phyloP scores from a whole-genome alignment of 2,329 filamentous ascomycete genomes.

The Apiospora phragmitis region DNA sequence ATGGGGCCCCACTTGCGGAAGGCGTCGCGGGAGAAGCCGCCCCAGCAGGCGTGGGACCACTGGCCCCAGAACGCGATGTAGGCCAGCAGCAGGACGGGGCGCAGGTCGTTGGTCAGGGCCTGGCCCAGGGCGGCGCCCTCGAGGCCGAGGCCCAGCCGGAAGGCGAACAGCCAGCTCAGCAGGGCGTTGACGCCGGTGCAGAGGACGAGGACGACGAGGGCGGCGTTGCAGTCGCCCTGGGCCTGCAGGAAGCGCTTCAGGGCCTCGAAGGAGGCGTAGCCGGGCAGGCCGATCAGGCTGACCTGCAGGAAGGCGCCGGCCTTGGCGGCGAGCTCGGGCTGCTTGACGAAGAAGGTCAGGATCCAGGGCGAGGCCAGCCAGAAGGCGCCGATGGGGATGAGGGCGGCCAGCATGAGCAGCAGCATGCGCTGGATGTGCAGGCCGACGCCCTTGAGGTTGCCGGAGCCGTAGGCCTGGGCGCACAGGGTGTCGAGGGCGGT shows the following conservation, averaged over 20 bases:
- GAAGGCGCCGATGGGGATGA: constrained; percentile 47
- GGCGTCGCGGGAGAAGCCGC: constrained; percentile 38
- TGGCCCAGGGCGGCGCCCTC: constrained; percentile 51
- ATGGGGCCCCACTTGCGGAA: constrained; percentile 41
- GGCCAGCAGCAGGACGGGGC: constrained; percentile 45
- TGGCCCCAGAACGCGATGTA: constrained; percentile 46
- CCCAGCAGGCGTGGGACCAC: constrained; percentile 44
- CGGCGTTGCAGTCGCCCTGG: constrained; percentile 53
- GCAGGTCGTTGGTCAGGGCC: constrained; percentile 49
- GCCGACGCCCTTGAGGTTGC: constrained; percentile 47
- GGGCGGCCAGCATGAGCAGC: constrained; percentile 46
- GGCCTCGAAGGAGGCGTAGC: constrained; percentile 55
- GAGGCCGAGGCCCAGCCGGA: constrained; percentile 44
- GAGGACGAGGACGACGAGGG: constrained; percentile 46
- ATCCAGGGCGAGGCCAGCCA: constrained; percentile 51
- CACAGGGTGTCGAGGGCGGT: constrained; percentile 52
- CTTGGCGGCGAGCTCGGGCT: constrained; percentile 46
- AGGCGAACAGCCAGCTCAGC: constrained; percentile 50
- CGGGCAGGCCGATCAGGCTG: constrained; percentile 50
- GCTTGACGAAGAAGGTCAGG: constrained; percentile 45
- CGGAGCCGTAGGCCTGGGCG: constrained; percentile 52
- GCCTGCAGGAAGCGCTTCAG: constrained; percentile 56
- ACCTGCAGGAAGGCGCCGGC: constrained; percentile 50
- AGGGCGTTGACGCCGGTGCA: constrained; percentile 49
- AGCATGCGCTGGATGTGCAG: constrained; percentile 55